A percentile compares a stretch with the other conserved stretches of the same genome.
Conservation (phyloP, 441 rosid species). For the Aquilaria agallochum region DNA sequence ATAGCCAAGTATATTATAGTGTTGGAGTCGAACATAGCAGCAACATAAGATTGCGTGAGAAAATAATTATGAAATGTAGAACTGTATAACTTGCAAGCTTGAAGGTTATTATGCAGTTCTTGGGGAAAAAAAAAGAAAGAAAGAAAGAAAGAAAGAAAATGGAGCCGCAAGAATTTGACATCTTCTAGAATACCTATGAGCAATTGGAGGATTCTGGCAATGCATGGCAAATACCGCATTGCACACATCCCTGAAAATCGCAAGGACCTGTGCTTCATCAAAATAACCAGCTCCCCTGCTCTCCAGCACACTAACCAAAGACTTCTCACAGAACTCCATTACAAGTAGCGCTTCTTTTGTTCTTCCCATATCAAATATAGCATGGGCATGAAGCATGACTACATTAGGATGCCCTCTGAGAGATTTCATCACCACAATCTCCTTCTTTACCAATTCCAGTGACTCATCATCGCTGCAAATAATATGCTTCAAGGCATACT, state of each 20-base stretch:
- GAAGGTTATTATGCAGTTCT: no score
- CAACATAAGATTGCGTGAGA: no score
- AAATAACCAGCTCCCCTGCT: constrained; percentile 74
- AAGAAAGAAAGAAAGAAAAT: neutral
- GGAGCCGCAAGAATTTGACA: neutral
- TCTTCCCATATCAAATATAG: constrained; percentile 82
- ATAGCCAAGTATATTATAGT: no score
- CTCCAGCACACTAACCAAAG: constrained; percentile 78
- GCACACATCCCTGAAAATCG: constrained; percentile 78
- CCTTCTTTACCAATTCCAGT: constrained; percentile 64
- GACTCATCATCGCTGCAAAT: constrained; percentile 86
- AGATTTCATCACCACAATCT: constrained; percentile 76
- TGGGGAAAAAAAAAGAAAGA: no score
- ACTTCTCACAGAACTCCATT: constrained; percentile 89
- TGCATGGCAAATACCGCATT: constrained; percentile 99
- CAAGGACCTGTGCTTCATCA: constrained; percentile 79
- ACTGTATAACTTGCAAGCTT: no score
- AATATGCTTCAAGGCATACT: constrained; percentile 91
- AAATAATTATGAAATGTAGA: no score
- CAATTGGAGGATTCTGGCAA: constrained; percentile 78
- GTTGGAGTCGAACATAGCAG: no score
- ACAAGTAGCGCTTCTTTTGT: constrained; percentile 85
- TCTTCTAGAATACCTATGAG: constrained; percentile 62
- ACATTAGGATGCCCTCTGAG: constrained; percentile 89
- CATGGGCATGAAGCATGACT: constrained; percentile 61